Percentiles rank a stretch among this genome's conserved stretches.
phyloP scores from a whole-genome alignment of 1,284 basidiomycete species.

The Farysia itapuensis region DNA sequence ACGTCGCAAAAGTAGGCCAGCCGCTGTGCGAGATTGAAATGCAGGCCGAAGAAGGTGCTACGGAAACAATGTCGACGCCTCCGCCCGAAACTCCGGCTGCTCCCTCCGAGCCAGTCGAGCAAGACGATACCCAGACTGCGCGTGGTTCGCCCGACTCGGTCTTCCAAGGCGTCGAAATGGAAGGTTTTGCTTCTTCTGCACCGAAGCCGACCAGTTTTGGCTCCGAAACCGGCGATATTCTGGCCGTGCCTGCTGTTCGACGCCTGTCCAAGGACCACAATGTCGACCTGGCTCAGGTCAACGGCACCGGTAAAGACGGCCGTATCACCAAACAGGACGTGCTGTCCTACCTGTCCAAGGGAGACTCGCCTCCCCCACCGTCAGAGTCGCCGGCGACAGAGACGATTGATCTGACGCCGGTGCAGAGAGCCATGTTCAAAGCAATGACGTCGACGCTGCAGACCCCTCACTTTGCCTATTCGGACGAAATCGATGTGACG shows the following conservation, averaged over 20 bases:
- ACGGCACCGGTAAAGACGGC: constrained; percentile 74
- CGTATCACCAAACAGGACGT: constrained; percentile 77
- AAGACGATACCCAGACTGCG: constrained; percentile 6
- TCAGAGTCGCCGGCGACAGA: constrained; percentile 2
- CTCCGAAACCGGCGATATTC: constrained; percentile 22
- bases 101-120: neutral
- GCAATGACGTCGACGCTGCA: constrained; percentile 54
- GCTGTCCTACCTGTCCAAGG: constrained; percentile 10
- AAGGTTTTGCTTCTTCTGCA: constrained; percentile 16
- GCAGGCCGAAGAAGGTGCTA: constrained; percentile 65
- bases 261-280: constrained; percentile 72
- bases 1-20: constrained; percentile 82
- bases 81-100: neutral
- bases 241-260: constrained; percentile 75
- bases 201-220: neutral
- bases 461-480: constrained; percentile 76
- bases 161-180: constrained; percentile 14
- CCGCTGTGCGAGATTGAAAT: constrained; percentile 81
- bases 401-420: constrained; percentile 38
- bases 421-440: constrained; percentile 59
- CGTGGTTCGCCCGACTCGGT: constrained; percentile 5
- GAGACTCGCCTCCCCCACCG: neutral
- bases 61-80: neutral
- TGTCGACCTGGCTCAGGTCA: constrained; percentile 66
- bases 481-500: constrained; percentile 77